Evolutionary conservation across 2,329 filamentous ascomycete species (phyloP).

Genomic region (Phialemoniopsis sp.): DNA sequence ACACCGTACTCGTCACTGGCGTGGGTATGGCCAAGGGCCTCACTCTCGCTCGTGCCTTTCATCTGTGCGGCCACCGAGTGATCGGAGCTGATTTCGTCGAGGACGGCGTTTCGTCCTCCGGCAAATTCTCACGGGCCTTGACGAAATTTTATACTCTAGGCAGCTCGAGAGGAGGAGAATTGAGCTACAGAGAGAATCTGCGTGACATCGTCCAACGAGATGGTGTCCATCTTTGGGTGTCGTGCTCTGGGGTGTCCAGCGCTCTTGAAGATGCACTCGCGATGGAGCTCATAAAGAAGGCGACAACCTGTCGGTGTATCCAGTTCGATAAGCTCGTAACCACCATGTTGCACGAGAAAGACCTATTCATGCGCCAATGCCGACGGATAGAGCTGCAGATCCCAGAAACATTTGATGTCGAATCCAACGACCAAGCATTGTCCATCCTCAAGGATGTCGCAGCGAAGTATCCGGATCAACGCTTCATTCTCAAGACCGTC

Average conservation of each 20-base stretch:
- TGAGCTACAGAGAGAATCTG: conserved; percentile 52
- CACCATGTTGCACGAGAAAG: conserved; percentile 56
- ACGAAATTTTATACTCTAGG: conserved; percentile 46
- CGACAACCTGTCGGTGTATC: conserved; percentile 56
- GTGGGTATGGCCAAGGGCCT: conserved; percentile 71
- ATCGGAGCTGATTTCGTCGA: conserved; percentile 63
- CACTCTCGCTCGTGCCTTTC: conserved; percentile 60
- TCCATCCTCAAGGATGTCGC: conserved; percentile 38
- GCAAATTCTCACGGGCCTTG: conserved; percentile 53
- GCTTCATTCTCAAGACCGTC: conserved; percentile 65
- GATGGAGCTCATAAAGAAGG: conserved; percentile 54
- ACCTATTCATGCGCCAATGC: conserved; percentile 59
- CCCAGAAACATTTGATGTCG: conserved; percentile 49
- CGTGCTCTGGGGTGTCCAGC: conserved; percentile 64
- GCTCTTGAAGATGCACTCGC: conserved; percentile 64
- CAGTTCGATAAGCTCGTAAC: conserved; percentile 58
- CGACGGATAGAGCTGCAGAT: conserved; percentile 46
- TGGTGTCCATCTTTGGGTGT: conserved; percentile 67
- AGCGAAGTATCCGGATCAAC: conserved; percentile 18
- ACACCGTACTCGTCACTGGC: conserved; percentile 66
- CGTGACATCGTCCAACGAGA: conserved; percentile 56
- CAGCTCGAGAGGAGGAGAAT: conserved; percentile 13
- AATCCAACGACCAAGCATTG: conserved; percentile 46
- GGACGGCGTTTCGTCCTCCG: conserved; percentile 37
- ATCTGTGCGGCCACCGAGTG: conserved; percentile 62